Evolutionary conservation across 2,329 filamentous ascomycete genomes (phyloP), one percentile per base, ranked within the genome.

Genomic region (Fusarium azukiicola): DNA sequence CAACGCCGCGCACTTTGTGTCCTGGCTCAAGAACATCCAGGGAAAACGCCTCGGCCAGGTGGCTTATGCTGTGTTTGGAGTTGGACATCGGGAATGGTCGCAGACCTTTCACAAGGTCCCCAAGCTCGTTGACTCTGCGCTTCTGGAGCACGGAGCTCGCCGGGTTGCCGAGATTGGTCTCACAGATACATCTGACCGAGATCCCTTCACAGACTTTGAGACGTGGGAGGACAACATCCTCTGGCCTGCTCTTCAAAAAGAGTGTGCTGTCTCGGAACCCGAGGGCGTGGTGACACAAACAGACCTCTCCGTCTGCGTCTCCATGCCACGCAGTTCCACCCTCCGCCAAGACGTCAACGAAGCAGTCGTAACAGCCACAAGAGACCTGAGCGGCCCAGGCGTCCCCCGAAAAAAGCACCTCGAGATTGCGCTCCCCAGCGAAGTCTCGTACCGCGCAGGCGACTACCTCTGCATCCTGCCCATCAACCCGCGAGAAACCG

Each of bases 381-480:
- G 87, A 42, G 81, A 87, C 0, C 87, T 96, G n/a, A 94, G 90
- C 0, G 23, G 52, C 44, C 84, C n/a, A 77, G 90, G 87, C 1
- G 89, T 88, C 32, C 89, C 74, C 12, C 64, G 71, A 49, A 96
- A 96, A 87, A 90, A 91, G 23, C 90, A 93, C 69, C 89, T 95
- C 14, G 92, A 92, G 69, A 92, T 96, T 23, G 91, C 92, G 72
- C 88, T 96, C 1, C 95, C 95, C 0, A 90, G 89, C 2, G 91
- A 90, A 64, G 88, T 92, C 86, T 90, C 88, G 0, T 96, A 96
- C 84, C 89, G 91, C 32, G 91, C 93, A 8, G 95, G 95, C 27
- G 95, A 96, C 82, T 96, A 97, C 83, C 90, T 96, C 3, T 93
- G 94, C 1, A 89, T 96, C 5, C 87, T 96, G 1, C 95, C 95